These are phyloP conservation scores for Hygrophoropsis aurantiaca DNA, from an alignment of 768 basidiomycete species.

Conservation along the genomic window DNA sequence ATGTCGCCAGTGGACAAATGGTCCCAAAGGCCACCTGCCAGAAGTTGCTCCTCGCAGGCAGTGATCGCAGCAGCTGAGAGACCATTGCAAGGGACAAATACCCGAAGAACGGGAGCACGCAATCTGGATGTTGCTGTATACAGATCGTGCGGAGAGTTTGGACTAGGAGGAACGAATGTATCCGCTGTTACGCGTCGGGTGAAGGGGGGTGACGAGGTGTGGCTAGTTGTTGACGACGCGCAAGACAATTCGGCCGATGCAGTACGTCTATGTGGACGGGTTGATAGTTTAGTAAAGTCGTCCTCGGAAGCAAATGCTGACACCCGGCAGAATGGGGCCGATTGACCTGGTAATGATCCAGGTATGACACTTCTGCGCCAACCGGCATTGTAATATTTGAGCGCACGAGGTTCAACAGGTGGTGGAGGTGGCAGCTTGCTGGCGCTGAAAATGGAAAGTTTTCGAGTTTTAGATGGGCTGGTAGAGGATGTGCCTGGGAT, in stretches of 20 bases:
- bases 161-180: conserved; percentile 6
- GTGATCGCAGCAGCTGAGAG: conserved; percentile 47
- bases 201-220: conserved; percentile 22
- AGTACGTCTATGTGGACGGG: conserved; percentile 39
- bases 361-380: conserved; percentile 43
- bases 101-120: conserved; percentile 72
- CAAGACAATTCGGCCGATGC: conserved; percentile 45
- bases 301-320: conserved; percentile 39
- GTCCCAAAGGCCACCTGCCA: conserved; percentile 66
- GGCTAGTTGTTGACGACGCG: conserved; percentile 39
- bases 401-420: conserved; percentile 41
- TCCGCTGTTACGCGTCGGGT: conserved; percentile 14
- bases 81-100: conserved; percentile 69
- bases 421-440: conserved; percentile 43
- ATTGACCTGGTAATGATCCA: not conserved
- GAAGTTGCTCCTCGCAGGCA: conserved; percentile 67
- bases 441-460: conserved; percentile 39
- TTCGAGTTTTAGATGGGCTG: conserved; percentile 17
- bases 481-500: conserved; percentile 6
- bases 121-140: conserved; percentile 54
- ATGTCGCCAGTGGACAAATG: conserved; percentile 78
- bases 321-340: conserved; percentile 22
- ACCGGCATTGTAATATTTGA: conserved; percentile 45
- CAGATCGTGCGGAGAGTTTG: conserved; percentile 60
- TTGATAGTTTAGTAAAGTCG: conserved; percentile 32